Conservation (phyloP, 140 eudicot genomes). For the Stevia rebaudiana region DNA sequence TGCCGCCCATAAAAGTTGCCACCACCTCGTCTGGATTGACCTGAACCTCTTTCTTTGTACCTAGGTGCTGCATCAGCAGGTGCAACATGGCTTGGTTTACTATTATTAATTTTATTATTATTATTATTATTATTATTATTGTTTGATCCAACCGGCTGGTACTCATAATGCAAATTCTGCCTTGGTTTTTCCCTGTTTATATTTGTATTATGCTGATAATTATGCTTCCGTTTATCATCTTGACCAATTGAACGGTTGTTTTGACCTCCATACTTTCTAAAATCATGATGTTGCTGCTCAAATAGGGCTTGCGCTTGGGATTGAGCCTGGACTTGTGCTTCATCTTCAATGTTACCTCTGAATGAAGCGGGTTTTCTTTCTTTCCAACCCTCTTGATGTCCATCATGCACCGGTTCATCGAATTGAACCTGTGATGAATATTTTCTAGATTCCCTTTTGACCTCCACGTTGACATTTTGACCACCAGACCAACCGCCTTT, state of each 20-base stretch:
- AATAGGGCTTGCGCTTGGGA: conserved; percentile 18
- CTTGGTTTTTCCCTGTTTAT: conserved; percentile 54
- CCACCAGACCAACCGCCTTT: conserved; percentile 44
- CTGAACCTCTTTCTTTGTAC: conserved; percentile 48
- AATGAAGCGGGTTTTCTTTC: conserved; percentile 45
- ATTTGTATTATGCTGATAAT: conserved; percentile 24
- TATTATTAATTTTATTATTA: conserved; percentile 31
- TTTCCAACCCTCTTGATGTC: conserved; percentile 35
- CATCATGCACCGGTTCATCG: conserved; percentile 30
- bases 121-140: conserved; percentile 33
- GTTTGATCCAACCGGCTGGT: conserved; percentile 78
- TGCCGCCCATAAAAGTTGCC: conserved; percentile 55
- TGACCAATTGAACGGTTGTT: conserved; percentile 41
- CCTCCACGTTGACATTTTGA: conserved; percentile 32
- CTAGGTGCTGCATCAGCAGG: conserved; percentile 43
- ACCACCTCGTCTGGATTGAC: conserved; percentile 56
- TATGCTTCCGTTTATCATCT: conserved; percentile 45
- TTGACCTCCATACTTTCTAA: conserved; percentile 49
- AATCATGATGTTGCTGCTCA: conserved; percentile 35
- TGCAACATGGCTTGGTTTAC: conserved; percentile 28
- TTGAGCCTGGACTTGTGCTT: conserved; percentile 17
- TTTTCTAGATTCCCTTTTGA: conserved; percentile 24
- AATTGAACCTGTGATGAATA: conserved; percentile 10
- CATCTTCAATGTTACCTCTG: conserved; percentile 36
- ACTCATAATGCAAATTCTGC: conserved; percentile 65